A percentile compares a stretch with the other conserved stretches of the same genome.
Evolutionary conservation across 1,284 basidiomycete genomes (phyloP).

Genomic region (Ceratobasidium sp.): DNA sequence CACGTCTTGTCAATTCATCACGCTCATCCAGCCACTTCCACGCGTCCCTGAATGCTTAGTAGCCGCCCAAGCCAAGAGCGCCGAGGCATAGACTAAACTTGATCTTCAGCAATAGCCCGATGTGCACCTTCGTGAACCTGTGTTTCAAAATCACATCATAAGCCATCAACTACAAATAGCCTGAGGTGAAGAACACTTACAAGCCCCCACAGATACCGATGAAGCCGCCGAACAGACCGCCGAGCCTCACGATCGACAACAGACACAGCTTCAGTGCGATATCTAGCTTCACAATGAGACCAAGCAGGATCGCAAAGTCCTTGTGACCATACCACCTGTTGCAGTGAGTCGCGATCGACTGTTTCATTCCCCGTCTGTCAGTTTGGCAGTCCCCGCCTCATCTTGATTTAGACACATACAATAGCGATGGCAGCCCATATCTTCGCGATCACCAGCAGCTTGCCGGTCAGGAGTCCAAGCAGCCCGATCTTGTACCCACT

Average conservation of each 20-base stretch:
- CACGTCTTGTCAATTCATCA: no score
- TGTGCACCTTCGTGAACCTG: constrained; percentile 33
- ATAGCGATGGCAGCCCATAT: constrained; percentile 32
- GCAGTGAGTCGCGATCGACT: constrained; percentile 40
- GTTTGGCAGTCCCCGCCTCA: neutral
- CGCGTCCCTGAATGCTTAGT: no score
- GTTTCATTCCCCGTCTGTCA: neutral
- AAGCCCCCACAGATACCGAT: constrained; percentile 27
- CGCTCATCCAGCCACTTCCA: no score
- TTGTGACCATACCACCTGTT: constrained; percentile 31
- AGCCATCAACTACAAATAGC: neutral
- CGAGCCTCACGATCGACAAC: constrained; percentile 23
- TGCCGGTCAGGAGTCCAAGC: constrained; percentile 30
- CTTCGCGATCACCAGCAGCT: constrained; percentile 28
- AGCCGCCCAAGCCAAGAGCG: constrained; percentile 22
- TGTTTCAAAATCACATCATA: neutral
- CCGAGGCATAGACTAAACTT: constrained; percentile 33
- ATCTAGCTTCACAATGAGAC: constrained; percentile 34
- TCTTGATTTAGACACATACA: neutral
- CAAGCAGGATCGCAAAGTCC: constrained; percentile 11
- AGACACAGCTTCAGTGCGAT: constrained; percentile 28
- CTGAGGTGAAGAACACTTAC: neutral
- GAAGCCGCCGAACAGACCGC: constrained; percentile 22
- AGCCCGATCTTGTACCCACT: constrained; percentile 31
- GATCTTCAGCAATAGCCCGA: constrained; percentile 13